Percentiles rank a stretch among this genome's conserved stretches.
These are phyloP conservation scores for Filobasidium wieringae DNA, from an alignment of 768 basidiomycete species.

Conservation along the genomic window DNA sequence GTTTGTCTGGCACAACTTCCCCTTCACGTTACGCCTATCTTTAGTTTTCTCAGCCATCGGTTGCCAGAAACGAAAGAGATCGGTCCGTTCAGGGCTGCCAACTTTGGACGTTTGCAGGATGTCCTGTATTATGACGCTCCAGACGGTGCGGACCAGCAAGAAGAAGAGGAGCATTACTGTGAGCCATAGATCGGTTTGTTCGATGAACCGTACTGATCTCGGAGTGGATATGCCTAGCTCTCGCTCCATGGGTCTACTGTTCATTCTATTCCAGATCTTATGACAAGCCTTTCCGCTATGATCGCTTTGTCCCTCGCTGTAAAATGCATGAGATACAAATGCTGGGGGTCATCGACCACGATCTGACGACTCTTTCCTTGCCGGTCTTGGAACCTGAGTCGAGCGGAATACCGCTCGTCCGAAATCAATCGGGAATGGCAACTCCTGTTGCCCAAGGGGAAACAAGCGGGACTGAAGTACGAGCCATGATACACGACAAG, in stretches of 20 bases:
- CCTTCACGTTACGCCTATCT: conserved; percentile 82
- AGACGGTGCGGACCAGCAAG: conserved; percentile 16
- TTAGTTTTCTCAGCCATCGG: conserved; percentile 59
- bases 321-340: conserved; percentile 96
- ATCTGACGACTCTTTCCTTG: conserved; percentile 78
- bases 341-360: conserved; percentile 82
- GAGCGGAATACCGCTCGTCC: not conserved
- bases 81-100: conserved; percentile 20
- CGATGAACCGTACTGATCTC: not conserved
- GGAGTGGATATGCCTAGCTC: conserved; percentile 51
- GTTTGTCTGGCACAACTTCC: conserved; percentile 83
- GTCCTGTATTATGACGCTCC: conserved; percentile 34
- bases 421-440: not conserved
- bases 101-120: conserved; percentile 22
- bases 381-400: conserved; percentile 46
- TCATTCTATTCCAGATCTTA: conserved; percentile 41
- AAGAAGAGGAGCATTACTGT: conserved; percentile 35
- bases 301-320: conserved; percentile 81
- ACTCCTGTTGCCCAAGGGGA: not conserved
- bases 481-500: conserved; percentile 42
- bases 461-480: not conserved
- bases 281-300: conserved; percentile 41
- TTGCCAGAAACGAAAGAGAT: conserved; percentile 16
- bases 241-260: conserved; percentile 39
- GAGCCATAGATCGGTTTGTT: conserved; percentile 11